Base-by-base conservation (phyloP, 139 green algal genomes). In the Chlorella sp. region DNA sequence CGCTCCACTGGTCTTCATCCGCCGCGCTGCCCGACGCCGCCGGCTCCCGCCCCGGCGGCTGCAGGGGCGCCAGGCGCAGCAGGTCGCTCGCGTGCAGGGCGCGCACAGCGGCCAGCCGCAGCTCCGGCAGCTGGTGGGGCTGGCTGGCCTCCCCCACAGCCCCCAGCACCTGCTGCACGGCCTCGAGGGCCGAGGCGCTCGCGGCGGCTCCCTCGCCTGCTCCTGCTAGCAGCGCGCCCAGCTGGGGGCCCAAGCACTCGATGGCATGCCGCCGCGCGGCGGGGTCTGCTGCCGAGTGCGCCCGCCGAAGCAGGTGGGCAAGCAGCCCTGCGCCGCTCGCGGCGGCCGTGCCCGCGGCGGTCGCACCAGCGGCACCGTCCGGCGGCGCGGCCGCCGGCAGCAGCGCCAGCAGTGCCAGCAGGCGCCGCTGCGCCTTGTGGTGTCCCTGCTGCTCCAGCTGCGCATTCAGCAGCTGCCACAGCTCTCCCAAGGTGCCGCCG, bases 41-140 rank as follows among this genome's bases (percentile, higher is more conserved):
- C n/a, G n/a, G n/a, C 71, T 51, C 65, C 53, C 51, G 77, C 27
- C 33, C 35, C 31, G 35, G 48, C 72, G 5, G 72, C 33, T 66
- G 59, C 21, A 9, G 6, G 2, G 43, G 59, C 33, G 40, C 21
- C 25, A 79, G n/a, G 4, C 23, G 19, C 59, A 91, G 69, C 27
- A 89, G 42, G 48, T 70, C 77, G 19, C 83, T 86, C 27, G 80
- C 55, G 8, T 71, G 67, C 58, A 94, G 80, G 25, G 88, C 84
- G 4, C 80, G 50, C 15, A 67, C 87, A 14, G 81, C 87, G n/a
- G 87, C 91, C 41, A 71, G 29, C 5, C 91, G 87, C 41, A 91
- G 51, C 21, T 87, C 77, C 15, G 86, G 79, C 33, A 88, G 77
- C 79, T 93, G 82, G 46, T 41, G 50, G 0, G 82, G 73, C 56